These are phyloP conservation scores for Skeletonema costatum DNA, from an alignment of 108 stramenopile species.

Conservation along the genomic window DNA sequence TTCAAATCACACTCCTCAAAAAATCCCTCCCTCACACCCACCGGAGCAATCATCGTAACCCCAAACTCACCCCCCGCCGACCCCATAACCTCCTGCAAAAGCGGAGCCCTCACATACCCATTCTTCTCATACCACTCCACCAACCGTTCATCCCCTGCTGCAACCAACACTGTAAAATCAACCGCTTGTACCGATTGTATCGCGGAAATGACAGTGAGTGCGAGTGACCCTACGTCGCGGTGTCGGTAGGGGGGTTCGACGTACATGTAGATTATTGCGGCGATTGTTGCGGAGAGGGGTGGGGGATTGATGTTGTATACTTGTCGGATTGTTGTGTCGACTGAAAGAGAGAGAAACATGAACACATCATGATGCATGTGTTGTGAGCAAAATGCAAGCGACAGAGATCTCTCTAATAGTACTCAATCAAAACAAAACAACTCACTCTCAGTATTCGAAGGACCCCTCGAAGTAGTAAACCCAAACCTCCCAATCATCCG, in stretches of 20 bases:
- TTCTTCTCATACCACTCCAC: slow-evolving; percentile 71
- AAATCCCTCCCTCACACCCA: slow-evolving; percentile 34
- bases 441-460: slow-evolving; percentile 52
- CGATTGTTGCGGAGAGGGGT: slow-evolving; percentile 43
- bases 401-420: no score
- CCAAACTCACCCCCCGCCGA: slow-evolving; percentile 63
- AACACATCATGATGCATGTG: background rate
- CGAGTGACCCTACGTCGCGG: slow-evolving; percentile 58
- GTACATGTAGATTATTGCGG: slow-evolving; percentile 86
- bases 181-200: slow-evolving; percentile 68
- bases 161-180: slow-evolving; percentile 78
- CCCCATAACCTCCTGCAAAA: slow-evolving; percentile 73
- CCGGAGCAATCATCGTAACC: slow-evolving; percentile 77
- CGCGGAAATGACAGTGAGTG: slow-evolving; percentile 72
- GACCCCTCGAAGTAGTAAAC: slow-evolving; percentile 70
- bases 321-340: slow-evolving; percentile 73
- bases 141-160: slow-evolving; percentile 76
- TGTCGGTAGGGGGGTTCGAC: slow-evolving; percentile 71
- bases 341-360: slow-evolving; percentile 1
- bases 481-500: slow-evolving; percentile 78
- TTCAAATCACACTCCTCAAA: slow-evolving; percentile 53
- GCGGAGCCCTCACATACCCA: slow-evolving; percentile 64
- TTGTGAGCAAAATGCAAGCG: background rate
- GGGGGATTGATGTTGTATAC: slow-evolving; percentile 49
- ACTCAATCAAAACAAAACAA: background rate